Percentiles rank a stretch among this genome's conserved stretches.
Evolutionary conservation across 768 basidiomycete genomes (phyloP).

Genomic region (Tricholoma terreum): DNA sequence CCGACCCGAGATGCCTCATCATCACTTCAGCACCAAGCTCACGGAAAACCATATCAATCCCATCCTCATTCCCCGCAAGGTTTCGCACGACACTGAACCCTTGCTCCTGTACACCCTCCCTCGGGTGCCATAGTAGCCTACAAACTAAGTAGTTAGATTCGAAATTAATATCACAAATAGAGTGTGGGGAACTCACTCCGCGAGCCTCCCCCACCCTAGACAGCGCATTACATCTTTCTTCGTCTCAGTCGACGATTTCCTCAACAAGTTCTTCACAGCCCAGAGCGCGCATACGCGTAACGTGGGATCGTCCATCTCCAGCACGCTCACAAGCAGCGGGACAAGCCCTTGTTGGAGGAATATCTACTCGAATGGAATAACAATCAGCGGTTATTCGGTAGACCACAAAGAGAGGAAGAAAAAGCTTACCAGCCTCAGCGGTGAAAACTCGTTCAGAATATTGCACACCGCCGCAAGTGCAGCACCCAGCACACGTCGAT

Average conservation of each 20-base stretch:
- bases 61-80: slow-evolving; percentile 60
- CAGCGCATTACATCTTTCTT: slow-evolving; percentile 67
- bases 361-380: slow-evolving; percentile 35
- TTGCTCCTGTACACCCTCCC: slow-evolving; percentile 65
- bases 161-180: too few species aligned
- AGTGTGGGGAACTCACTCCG: slow-evolving; percentile 38
- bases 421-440: slow-evolving; percentile 62
- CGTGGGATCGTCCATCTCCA: slow-evolving; percentile 48
- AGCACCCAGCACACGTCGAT: slow-evolving; percentile 66
- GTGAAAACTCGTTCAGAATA: slow-evolving; percentile 83
- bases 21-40: slow-evolving; percentile 48
- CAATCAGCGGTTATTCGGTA: too few species aligned
- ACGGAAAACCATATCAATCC: slow-evolving; percentile 58
- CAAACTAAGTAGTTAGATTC: not conserved
- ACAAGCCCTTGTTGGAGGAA: slow-evolving; percentile 70
- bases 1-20: slow-evolving; percentile 42
- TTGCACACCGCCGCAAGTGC: slow-evolving; percentile 80
- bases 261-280: slow-evolving; percentile 82
- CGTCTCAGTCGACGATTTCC: slow-evolving; percentile 54
- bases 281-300: slow-evolving; percentile 76
- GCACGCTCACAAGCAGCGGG: slow-evolving; percentile 57
- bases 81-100: slow-evolving; percentile 66
- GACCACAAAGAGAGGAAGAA: slow-evolving; percentile 6
- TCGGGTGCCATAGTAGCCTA: slow-evolving; percentile 54
- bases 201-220: slow-evolving; percentile 63